Base-by-base conservation (phyloP, 805 yeast species). In the Nematodospora valgi region DNA sequence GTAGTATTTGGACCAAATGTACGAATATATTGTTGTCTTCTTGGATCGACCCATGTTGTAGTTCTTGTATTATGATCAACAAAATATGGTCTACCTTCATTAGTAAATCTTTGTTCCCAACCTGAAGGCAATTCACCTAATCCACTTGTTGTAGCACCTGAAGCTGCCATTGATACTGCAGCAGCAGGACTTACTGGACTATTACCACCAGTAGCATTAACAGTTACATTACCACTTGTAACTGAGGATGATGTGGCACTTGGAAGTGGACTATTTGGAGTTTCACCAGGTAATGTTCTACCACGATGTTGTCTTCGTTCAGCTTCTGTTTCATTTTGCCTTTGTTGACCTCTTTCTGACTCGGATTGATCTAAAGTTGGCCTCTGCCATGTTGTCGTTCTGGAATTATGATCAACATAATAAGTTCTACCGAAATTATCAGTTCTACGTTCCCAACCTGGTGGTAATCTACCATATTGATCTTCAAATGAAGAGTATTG, bases 51-150 rank as follows among this genome's bases (percentile, higher is more conserved):
- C 99, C 99, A 93, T 9, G 99, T 93, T 3, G 99, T 93, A 1
- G 99, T 93, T 61, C 99, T 78, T n/a, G 98, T 93, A 62, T 93
- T 93, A 67, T 93, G 99, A 62, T 93, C 99, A 32, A 93, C 98
- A 59, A 89, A 93, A 64, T 93, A 93, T 6, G 98, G 94, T 58
- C 98, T 79, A 25, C 98, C 99, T 64, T 93, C 98, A 18, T 95
- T 95, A 5, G 99, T 93, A 52, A 85, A 84, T 46, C 99, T 74
- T 67, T 91, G 98, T 64, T 93, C 99, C 99, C 99, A 93, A 26
- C 98, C 99, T 8, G 95, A 78, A 6, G 99, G 99, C 45, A 93
- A 72, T 65, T 93, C 98, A 19, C 98, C 98, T 28, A 94, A 65
- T 0, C 98, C 98, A 18, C 95, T 85, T 4, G 97, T 87, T 2